Conservation (phyloP, 768 basidiomycete species). For the Suillus variegatus region DNA sequence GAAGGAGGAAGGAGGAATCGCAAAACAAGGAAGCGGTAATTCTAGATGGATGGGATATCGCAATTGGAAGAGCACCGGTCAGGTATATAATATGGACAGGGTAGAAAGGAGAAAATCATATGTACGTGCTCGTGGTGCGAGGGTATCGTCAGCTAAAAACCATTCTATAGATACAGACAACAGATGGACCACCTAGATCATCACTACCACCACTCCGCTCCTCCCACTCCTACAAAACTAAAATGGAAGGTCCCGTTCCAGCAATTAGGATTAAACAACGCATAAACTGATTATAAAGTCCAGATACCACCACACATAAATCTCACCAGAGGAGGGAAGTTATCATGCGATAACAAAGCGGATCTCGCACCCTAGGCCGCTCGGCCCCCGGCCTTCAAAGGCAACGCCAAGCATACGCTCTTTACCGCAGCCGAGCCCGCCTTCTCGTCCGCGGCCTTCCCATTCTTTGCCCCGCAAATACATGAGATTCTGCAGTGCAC, state of each 20-base stretch:
- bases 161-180: constrained; percentile 13
- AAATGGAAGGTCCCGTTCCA: constrained; percentile 4
- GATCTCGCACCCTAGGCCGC: constrained; percentile 46
- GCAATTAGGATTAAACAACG: constrained; percentile 34
- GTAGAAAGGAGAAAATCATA: neutral
- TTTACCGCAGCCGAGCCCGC: constrained; percentile 52
- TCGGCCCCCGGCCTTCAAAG: constrained; percentile 62
- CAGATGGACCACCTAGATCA: constrained; percentile 4
- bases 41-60: constrained; percentile 15
- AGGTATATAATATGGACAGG: constrained; percentile 6
- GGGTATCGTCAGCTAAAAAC: constrained; percentile 10
- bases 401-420: constrained; percentile 61
- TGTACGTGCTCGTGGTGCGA: constrained; percentile 5
- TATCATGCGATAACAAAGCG: constrained; percentile 33
- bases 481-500: constrained; percentile 61
- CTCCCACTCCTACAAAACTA: neutral
- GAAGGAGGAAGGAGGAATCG: constrained; percentile 15
- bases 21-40: constrained; percentile 25
- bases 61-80: constrained; percentile 11
- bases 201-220: neutral
- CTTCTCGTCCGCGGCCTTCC: constrained; percentile 51
- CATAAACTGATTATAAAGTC: constrained; percentile 32
- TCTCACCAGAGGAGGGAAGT: neutral
- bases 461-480: constrained; percentile 43
- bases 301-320: constrained; percentile 13